A percentile compares a stretch with the other conserved stretches of the same genome.
Conservation (phyloP, 257 asterid genomes). For the Plectranthus barbatus region DNA sequence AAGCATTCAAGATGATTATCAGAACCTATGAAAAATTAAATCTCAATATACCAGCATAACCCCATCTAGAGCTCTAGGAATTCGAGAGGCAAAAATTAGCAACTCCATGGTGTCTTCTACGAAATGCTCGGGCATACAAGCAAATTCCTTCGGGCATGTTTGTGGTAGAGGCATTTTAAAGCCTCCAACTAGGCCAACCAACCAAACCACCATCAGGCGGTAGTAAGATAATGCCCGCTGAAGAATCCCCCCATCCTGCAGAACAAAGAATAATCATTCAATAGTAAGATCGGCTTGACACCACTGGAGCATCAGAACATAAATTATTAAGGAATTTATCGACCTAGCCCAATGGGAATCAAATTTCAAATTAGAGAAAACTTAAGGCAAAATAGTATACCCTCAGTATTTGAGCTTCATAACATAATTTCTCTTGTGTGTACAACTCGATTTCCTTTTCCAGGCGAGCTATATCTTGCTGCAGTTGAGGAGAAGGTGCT, state of each 20-base stretch:
- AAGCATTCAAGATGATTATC: conserved; percentile 9
- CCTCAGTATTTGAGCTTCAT: conserved; percentile 96
- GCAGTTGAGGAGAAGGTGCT: conserved; percentile 68
- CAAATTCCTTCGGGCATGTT: conserved; percentile 82
- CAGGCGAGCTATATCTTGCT: conserved; percentile 69
- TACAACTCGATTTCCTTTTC: conserved; percentile 74
- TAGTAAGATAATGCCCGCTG: conserved; percentile 83
- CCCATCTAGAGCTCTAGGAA: conserved; percentile 96
- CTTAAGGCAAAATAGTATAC: conserved; percentile 27
- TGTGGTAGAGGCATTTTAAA: conserved; percentile 82
- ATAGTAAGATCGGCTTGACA: conserved; percentile 3
- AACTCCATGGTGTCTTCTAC: conserved; percentile 96
- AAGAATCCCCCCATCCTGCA: conserved; percentile 78
- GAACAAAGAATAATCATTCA: conserved; percentile 1
- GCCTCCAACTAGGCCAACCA: conserved; percentile 80
- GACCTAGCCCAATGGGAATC: background rate
- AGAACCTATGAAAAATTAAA: background rate
- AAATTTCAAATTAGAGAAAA: background rate
- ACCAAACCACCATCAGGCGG: conserved; percentile 88
- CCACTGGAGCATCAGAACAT: background rate
- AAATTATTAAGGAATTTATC: background rate
- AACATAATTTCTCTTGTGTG: conserved; percentile 81
- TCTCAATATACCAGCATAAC: conserved; percentile 52
- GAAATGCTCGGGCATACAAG: conserved; percentile 92
- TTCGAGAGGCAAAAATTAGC: conserved; percentile 87